These are phyloP conservation scores for Cordyceps farinosa DNA, from an alignment of 2,329 filamentous ascomycete genomes.

Conservation along the genomic window DNA sequence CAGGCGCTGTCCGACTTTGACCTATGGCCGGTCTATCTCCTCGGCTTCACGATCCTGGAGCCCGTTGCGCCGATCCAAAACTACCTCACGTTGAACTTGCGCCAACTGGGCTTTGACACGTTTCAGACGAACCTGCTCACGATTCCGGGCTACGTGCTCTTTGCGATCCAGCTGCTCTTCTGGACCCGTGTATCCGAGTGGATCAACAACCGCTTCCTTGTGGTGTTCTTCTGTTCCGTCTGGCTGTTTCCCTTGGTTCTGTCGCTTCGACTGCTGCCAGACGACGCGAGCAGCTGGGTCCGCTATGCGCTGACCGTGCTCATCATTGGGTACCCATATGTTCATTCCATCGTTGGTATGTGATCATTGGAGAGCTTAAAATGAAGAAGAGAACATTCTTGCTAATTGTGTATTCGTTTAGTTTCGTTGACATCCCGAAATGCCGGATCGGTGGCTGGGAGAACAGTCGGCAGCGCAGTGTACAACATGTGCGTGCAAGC, in stretches of 20 bases:
- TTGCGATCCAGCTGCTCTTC: conserved; percentile 35
- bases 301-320: conserved; percentile 30
- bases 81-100: conserved; percentile 59
- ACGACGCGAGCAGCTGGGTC: conserved; percentile 27
- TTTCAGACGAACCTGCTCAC: conserved; percentile 62
- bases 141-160: conserved; percentile 51
- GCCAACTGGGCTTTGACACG: conserved; percentile 54
- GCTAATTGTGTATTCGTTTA: not conserved
- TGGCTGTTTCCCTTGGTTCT: conserved; percentile 20
- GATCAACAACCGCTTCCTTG: conserved; percentile 31
- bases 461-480: conserved; percentile 60
- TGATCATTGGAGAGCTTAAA: not conserved
- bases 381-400: conserved; percentile 30
- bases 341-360: conserved; percentile 35
- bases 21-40: conserved; percentile 46
- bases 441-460: conserved; percentile 56
- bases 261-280: conserved; percentile 29
- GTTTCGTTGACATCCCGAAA: conserved; percentile 39
- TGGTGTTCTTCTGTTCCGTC: conserved; percentile 19
- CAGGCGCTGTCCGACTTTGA: conserved; percentile 50
- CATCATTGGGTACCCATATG: conserved; percentile 31
- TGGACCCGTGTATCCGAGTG: conserved; percentile 37
- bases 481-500: conserved; percentile 56
- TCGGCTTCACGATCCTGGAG: conserved; percentile 47
- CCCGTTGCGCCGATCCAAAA: conserved; percentile 46